Conservation (phyloP, 768 basidiomycete species). For the Dentipellis fragilis region DNA sequence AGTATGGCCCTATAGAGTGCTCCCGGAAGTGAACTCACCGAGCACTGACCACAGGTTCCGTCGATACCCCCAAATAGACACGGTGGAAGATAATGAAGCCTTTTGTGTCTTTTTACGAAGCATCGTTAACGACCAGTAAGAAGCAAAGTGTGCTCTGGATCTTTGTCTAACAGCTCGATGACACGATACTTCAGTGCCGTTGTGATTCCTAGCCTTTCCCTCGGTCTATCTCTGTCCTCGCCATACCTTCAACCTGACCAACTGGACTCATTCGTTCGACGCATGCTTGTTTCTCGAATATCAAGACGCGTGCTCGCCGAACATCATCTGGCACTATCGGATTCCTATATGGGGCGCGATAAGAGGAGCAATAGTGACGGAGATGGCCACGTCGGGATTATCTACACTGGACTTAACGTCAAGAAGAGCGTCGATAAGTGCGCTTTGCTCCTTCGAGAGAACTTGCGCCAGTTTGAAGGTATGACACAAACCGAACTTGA, state of each 20-base stretch:
- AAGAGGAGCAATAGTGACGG: conserved; percentile 18
- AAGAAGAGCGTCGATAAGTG: conserved; percentile 66
- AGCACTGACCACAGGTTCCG: conserved; percentile 26
- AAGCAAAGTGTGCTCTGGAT: conserved; percentile 11
- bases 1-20: conserved; percentile 29
- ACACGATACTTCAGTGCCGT: conserved; percentile 37
- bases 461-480: conserved; percentile 31
- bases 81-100: conserved; percentile 59
- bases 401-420: conserved; percentile 66
- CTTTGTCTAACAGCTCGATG: not conserved
- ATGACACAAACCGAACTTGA: conserved; percentile 16
- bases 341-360: conserved; percentile 31
- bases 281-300: conserved; percentile 87
- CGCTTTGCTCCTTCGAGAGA: conserved; percentile 39
- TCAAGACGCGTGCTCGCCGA: conserved; percentile 83
- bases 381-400: conserved; percentile 66
- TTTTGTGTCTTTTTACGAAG: conserved; percentile 66
- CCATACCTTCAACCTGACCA: conserved; percentile 68
- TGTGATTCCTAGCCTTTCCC: conserved; percentile 72
- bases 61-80: conserved; percentile 62
- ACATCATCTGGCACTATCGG: conserved; percentile 79
- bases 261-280: conserved; percentile 79
- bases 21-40: not conserved
- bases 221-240: conserved; percentile 80
- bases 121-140: conserved; percentile 70